These are phyloP conservation scores for Globisporangium camurandrum DNA, from an alignment of 352 stramenopile genomes.

Conservation along the genomic window DNA sequence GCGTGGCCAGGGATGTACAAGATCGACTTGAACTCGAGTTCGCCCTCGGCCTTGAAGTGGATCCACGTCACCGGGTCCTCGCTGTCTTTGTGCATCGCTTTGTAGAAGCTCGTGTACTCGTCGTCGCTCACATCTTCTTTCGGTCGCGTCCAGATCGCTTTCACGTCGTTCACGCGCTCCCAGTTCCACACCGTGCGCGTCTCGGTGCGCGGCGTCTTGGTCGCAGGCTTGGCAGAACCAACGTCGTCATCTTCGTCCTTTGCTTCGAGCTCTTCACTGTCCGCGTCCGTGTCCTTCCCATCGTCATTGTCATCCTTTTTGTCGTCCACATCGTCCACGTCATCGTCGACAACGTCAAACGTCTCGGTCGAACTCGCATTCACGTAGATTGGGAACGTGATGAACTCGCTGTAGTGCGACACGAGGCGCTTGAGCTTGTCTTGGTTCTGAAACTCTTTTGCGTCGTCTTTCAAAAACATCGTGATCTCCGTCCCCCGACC, in stretches of 20 bases:
- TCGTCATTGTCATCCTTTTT: constrained; percentile 35
- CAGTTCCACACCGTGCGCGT: constrained; percentile 93
- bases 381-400: constrained; percentile 99
- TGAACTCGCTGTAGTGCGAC: constrained; percentile 99
- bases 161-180: constrained; percentile 95
- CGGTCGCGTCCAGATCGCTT: constrained; percentile 96
- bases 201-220: constrained; percentile 88
- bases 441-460: constrained; percentile 93
- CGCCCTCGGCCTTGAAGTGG: constrained; percentile 99
- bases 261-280: constrained; percentile 38
- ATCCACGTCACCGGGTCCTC: constrained; percentile 93
- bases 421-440: constrained; percentile 94
- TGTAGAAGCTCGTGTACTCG: constrained; percentile 99
- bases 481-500: constrained; percentile 98
- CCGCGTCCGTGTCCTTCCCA: constrained; percentile 30
- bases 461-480: constrained; percentile 98
- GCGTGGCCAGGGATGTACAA: constrained; percentile 94
- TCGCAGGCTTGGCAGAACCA: constrained; percentile 48
- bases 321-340: constrained; percentile 51
- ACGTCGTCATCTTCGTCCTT: constrained; percentile 20
- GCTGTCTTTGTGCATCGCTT: constrained; percentile 90
- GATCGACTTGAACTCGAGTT: constrained; percentile 99
- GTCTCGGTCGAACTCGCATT: constrained; percentile 89
- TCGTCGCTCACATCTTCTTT: constrained; percentile 97
- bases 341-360: constrained; percentile 87